Evolutionary conservation across 2,329 filamentous ascomycete genomes (phyloP).

Genomic region (Corynespora cassiicola): DNA sequence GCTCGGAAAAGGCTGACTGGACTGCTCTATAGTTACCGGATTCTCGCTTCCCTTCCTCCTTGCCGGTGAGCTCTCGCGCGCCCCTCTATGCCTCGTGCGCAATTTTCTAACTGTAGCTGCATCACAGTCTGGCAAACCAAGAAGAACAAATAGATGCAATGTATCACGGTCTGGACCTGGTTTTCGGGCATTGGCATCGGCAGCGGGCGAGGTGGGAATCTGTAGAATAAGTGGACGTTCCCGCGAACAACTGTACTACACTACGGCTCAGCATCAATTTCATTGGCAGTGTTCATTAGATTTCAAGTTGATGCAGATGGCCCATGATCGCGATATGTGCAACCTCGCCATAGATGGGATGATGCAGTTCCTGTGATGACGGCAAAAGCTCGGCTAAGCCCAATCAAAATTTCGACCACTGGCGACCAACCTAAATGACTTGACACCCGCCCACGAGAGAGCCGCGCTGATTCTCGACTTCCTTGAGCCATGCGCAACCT

Average conservation of each 20-base stretch:
- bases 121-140: conserved; percentile 69
- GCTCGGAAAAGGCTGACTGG: conserved; percentile 44
- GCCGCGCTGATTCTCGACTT: conserved; percentile 11
- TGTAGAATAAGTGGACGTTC: conserved; percentile 42
- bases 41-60: conserved; percentile 67
- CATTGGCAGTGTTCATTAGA: conserved; percentile 34
- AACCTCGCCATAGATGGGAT: conserved; percentile 1
- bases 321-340: too few relatives aligned
- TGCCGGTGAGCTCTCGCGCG: conserved; percentile 60
- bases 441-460: conserved; percentile 13
- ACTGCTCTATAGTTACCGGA: conserved; percentile 62
- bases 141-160: conserved; percentile 59
- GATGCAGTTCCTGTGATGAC: conserved; percentile 4
- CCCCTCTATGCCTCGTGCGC: not conserved
- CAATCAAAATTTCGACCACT: conserved; percentile 22
- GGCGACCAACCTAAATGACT: conserved; percentile 15
- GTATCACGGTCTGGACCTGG: conserved; percentile 15
- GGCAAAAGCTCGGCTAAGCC: conserved; percentile 32
- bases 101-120: conserved; percentile 23
- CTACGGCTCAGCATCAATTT: conserved; percentile 40
- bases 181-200: conserved; percentile 18
- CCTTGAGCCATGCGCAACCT: conserved; percentile 78
- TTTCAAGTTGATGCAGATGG: conserved; percentile 10
- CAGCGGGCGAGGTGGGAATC: conserved; percentile 19
- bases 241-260: conserved; percentile 39